phyloP scores from a whole-genome alignment of 352 stramenopile genomes.

The Phytophthora sojae region DNA sequence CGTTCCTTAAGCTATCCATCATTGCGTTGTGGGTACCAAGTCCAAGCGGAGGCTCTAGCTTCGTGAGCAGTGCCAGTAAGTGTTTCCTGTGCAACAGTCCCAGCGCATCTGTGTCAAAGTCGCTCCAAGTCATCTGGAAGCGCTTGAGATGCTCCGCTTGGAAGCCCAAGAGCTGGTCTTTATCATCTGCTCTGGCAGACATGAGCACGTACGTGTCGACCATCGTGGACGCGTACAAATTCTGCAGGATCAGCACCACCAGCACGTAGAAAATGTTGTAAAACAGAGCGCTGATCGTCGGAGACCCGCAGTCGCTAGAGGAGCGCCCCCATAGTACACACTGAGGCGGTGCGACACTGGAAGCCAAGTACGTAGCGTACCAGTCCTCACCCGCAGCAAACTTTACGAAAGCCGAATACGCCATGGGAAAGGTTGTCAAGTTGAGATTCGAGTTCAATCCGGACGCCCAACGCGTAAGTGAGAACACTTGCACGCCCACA shows the following conservation, averaged over 20 bases:
- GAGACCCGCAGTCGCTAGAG: conserved; percentile 73
- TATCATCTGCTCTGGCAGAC: conserved; percentile 68
- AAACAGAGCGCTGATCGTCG: conserved; percentile 68
- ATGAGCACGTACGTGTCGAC: conserved; percentile 86
- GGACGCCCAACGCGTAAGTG: conserved; percentile 78
- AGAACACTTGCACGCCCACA: conserved; percentile 85
- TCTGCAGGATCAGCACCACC: conserved; percentile 81
- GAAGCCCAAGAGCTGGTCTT: conserved; percentile 73
- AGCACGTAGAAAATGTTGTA: conserved; percentile 87
- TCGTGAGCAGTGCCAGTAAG: conserved; percentile 62
- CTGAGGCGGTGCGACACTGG: conserved; percentile 61
- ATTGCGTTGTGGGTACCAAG: conserved; percentile 52
- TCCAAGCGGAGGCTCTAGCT: conserved; percentile 61
- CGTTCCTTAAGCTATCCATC: conserved; percentile 39
- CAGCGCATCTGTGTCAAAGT: conserved; percentile 77
- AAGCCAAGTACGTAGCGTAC: conserved; percentile 82
- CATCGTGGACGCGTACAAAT: conserved; percentile 84
- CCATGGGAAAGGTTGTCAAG: conserved; percentile 79
- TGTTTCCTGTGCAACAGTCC: conserved; percentile 81
- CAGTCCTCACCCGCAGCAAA: conserved; percentile 87
- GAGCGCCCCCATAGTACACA: conserved; percentile 60
- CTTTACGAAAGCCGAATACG: conserved; percentile 81
- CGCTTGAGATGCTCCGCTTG: conserved; percentile 61
- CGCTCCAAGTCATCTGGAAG: conserved; percentile 78
- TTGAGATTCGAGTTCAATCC: conserved; percentile 79